Base-by-base conservation (phyloP, 352 stramenopile species). In the Globisporangium canariense region DNA sequence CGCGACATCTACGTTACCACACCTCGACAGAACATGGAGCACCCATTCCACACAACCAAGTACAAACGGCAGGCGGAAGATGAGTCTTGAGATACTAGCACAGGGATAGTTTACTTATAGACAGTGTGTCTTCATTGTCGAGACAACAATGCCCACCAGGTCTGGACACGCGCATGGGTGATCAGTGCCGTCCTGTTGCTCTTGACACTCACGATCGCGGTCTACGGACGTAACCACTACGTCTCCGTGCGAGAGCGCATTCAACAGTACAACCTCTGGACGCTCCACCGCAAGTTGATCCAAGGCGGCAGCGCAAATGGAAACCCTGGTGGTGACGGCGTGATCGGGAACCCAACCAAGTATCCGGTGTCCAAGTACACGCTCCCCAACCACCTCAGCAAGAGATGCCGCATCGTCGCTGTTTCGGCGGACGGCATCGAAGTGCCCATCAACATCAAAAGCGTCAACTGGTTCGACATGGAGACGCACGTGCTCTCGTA, bases 311-410 rank as follows among this genome's bases (percentile, higher is more conserved):
- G 16, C 32, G 62, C 78, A 13, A 49, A 49, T 3, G 68, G 79
- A 22, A 61, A 61, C 38, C 63, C 67, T 5, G 46, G 59, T 36
- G 43, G 84, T 51, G 78, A 90, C 56, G 80, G 78, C 6, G 65
- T 78, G 36, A 68, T 81, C 18, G 79, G 79, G 10, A 89, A 89
- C 63, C 79, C 79, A 1, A 79, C 81, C 53, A 70, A 71, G 41
- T 89, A 89, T 50, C 77, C 79, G 6, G 55, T 77, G 51, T 87
- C 71, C 65, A 67, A 70, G 25, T 91, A 80, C 51, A 68, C 86
- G 58, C 49, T 87, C 56, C 75, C 78, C 3, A 75, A 89, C 58
- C 90, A 91, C 43, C 65, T 78, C 46, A 89, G 79, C 69, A 90
- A 90, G 67, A 71, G 79, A 32, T 74, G 79, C 2, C 63, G 78